Conservation (phyloP, 352 stramenopile genomes). For the Saprolegnia parasitica region DNA sequence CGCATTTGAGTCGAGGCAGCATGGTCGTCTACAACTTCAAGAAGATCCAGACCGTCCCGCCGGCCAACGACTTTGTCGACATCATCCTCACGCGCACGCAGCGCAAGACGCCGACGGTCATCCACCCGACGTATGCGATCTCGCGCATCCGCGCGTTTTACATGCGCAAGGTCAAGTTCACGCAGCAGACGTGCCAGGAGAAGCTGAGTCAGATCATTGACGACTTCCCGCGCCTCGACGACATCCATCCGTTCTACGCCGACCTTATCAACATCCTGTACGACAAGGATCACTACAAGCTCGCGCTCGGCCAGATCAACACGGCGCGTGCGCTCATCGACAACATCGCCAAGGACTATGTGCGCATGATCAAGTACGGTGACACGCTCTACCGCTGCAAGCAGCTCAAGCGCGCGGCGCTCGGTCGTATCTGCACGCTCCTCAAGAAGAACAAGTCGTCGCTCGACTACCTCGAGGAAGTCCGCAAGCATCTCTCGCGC, state of each 20-base stretch:
- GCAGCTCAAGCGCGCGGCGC: slow-evolving; percentile 98
- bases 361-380: slow-evolving; percentile 99
- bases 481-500: slow-evolving; percentile 98
- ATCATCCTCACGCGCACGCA: slow-evolving; percentile 99
- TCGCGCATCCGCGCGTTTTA: slow-evolving; percentile 92
- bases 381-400: slow-evolving; percentile 99
- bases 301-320: slow-evolving; percentile 99
- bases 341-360: slow-evolving; percentile 97
- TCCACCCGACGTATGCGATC: slow-evolving; percentile 97
- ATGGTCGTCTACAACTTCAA: slow-evolving; percentile 99
- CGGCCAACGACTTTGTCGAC: slow-evolving; percentile 97
- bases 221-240: slow-evolving; percentile 98
- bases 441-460: slow-evolving; percentile 99
- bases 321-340: slow-evolving; percentile 97
- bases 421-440: slow-evolving; percentile 99
- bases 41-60: slow-evolving; percentile 97
- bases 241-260: slow-evolving; percentile 98
- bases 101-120: slow-evolving; percentile 98
- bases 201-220: slow-evolving; percentile 96
- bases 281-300: slow-evolving; percentile 99
- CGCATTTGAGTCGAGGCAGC: slow-evolving; percentile 23
- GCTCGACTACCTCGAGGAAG: slow-evolving; percentile 96
- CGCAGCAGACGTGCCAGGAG: slow-evolving; percentile 98
- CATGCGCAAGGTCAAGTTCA: slow-evolving; percentile 99
- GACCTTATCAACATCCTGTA: slow-evolving; percentile 99